Evolutionary conservation across 202 grass and related monocot species (phyloP).

Genomic region (Panicum hallii): DNA sequence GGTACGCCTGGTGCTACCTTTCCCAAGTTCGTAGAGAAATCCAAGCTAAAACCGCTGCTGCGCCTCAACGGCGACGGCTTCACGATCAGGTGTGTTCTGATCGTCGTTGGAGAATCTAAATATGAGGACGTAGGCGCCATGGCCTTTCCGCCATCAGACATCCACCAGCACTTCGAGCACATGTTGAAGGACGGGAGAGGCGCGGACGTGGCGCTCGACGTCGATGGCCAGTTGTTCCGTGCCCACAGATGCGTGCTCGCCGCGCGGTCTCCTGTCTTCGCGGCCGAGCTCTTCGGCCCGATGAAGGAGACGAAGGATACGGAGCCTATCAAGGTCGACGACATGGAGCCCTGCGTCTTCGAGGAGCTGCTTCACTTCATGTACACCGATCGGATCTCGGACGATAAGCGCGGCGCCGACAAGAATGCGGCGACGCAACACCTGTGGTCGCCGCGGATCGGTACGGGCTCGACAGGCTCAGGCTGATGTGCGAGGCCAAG

Average conservation of each 20-base stretch:
- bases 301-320: neutral
- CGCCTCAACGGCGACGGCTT: neutral
- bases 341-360: constrained; percentile 15
- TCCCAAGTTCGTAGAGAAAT: neutral
- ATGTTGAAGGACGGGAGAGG: neutral
- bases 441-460: constrained; percentile 21
- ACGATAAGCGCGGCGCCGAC: neutral
- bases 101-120: neutral
- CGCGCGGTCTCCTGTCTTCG: neutral
- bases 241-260: constrained; percentile 37
- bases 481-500: neutral
- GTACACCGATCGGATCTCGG: neutral
- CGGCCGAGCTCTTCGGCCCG: constrained; percentile 14
- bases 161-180: neutral
- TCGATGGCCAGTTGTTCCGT: neutral
- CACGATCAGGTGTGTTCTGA: constrained; percentile 33
- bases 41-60: neutral
- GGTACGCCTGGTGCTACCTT: no score
- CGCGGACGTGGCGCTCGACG: neutral
- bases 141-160: neutral
- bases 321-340: neutral
- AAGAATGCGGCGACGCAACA: neutral
- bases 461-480: neutral
- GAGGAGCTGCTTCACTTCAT: constrained; percentile 24
- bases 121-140: neutral